Evolutionary conservation across 2,329 filamentous ascomycete species (phyloP).

Genomic region (Massarina eburnea): DNA sequence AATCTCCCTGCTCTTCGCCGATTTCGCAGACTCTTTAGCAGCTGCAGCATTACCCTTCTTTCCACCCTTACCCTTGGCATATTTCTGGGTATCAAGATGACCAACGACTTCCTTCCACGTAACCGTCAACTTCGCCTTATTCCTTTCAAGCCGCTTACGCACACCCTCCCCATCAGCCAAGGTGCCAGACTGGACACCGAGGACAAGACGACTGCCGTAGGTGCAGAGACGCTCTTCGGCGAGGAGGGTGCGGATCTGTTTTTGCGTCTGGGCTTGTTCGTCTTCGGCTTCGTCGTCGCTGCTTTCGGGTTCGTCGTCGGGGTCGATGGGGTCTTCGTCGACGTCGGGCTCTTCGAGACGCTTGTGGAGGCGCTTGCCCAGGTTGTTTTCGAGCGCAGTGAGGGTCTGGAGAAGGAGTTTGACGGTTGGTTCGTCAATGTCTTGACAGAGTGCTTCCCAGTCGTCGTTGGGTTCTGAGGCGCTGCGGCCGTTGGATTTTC

Average conservation of each 20-base stretch:
- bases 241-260: conserved; percentile 67
- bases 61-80: conserved; percentile 44
- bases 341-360: conserved; percentile 53
- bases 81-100: conserved; percentile 67
- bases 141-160: conserved; percentile 71
- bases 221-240: conserved; percentile 86
- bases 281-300: conserved; percentile 57
- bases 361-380: conserved; percentile 38
- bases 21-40: conserved; percentile 35
- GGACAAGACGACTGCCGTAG: conserved; percentile 79
- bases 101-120: conserved; percentile 85
- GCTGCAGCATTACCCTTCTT: conserved; percentile 25
- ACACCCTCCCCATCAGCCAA: conserved; percentile 60
- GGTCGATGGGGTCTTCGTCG: conserved; percentile 72
- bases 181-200: conserved; percentile 74
- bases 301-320: conserved; percentile 63
- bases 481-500: conserved; percentile 24
- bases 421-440: conserved; percentile 65
- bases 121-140: conserved; percentile 75
- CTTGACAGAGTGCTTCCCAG: conserved; percentile 64
- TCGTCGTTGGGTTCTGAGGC: conserved; percentile 47
- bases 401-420: conserved; percentile 75
- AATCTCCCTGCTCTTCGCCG: conserved; percentile 44
- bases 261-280: conserved; percentile 49
- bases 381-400: conserved; percentile 72